Conservation (phyloP, 495 filamentous ascomycete species). For the Parathielavia hyrcaniae region DNA sequence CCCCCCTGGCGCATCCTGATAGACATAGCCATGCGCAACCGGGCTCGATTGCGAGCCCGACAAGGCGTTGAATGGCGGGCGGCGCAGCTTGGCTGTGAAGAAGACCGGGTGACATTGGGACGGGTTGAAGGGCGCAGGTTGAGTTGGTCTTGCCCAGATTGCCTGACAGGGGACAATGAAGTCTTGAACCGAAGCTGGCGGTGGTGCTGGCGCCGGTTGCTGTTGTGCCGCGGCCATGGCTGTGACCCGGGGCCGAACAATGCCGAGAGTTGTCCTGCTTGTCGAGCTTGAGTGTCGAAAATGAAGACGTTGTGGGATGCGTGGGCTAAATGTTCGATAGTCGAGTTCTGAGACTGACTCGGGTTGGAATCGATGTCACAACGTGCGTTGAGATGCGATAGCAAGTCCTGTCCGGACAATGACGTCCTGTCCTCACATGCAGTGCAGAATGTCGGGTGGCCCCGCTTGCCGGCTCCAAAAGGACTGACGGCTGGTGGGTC, state of each 20-base stretch:
- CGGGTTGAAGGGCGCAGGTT: constrained; percentile 27
- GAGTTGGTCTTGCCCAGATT: constrained; percentile 6
- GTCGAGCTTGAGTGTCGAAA: not conserved
- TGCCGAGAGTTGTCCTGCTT: not conserved
- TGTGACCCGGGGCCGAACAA: not conserved
- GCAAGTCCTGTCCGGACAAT: constrained; percentile 14
- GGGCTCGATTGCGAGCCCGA: constrained; percentile 34
- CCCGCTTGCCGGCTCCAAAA: constrained; percentile 4
- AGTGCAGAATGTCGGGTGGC: constrained; percentile 17
- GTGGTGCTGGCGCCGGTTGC: not conserved
- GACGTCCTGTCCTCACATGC: constrained; percentile 20
- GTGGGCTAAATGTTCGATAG: not conserved
- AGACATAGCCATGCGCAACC: constrained; percentile 51
- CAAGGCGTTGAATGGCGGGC: constrained; percentile 28
- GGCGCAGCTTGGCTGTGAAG: constrained; percentile 50
- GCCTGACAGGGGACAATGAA: constrained; percentile 20
- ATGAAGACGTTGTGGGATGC: too few species aligned
- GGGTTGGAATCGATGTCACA: not conserved
- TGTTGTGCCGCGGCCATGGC: constrained; percentile 15
- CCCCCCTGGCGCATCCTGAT: constrained; percentile 34
- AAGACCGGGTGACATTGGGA: constrained; percentile 53
- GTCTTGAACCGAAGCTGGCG: not conserved
- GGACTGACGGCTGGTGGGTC: constrained; percentile 1
- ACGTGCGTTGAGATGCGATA: not conserved
- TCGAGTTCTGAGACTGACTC: not conserved